Evolutionary conservation across 345 rosid species (phyloP).

Genomic region (Syzygium jambos): DNA sequence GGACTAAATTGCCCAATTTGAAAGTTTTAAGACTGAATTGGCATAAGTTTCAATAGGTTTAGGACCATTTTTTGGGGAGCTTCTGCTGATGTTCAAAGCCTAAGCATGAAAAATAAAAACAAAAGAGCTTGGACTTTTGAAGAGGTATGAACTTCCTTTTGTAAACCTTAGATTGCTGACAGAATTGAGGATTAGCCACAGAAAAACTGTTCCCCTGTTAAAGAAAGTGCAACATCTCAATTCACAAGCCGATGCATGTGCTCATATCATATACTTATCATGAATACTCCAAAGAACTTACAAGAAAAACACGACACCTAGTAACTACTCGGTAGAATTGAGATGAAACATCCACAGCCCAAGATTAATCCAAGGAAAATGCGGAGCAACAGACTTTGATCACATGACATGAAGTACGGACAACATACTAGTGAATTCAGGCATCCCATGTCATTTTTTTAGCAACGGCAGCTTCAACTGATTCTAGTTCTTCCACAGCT

Average conservation of each 20-base stretch:
- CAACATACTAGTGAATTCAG: no score
- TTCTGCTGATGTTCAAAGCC: not conserved
- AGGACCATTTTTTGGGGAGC: not conserved
- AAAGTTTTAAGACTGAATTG: no score
- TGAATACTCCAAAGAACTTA: not conserved
- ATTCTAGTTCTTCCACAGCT: not conserved
- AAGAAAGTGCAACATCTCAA: not conserved
- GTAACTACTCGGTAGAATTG: not conserved
- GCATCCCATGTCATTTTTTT: fast-evolving
- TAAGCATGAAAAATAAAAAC: not conserved
- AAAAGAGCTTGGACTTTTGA: not conserved
- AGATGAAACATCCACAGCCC: not conserved
- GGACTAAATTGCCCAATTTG: no score
- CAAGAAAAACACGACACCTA: not conserved
- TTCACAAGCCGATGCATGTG: not conserved
- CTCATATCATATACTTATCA: no score
- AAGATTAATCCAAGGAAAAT: not conserved
- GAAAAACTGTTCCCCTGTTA: not conserved
- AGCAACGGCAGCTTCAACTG: not conserved
- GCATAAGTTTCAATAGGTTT: no score
- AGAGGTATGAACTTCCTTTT: not conserved
- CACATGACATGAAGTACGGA: not conserved
- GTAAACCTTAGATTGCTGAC: not conserved
- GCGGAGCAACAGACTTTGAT: not conserved
- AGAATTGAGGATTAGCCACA: not conserved